Evolutionary conservation across 2,329 filamentous ascomycete species (phyloP).

Genomic region (Trichophyton schoenleinii): DNA sequence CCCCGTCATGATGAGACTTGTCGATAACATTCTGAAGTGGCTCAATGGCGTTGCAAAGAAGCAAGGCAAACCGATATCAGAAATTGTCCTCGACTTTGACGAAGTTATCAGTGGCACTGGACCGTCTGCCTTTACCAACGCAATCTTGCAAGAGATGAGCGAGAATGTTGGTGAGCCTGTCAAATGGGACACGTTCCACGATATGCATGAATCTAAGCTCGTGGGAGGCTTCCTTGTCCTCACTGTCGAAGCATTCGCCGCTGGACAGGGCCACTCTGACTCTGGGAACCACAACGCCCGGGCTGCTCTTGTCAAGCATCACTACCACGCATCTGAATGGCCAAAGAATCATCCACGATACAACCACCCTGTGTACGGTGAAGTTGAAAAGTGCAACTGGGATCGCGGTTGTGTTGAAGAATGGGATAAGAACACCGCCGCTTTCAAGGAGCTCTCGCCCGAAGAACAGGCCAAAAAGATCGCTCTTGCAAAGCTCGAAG

Average conservation of each 20-base stretch:
- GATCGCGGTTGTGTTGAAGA: constrained; percentile 48
- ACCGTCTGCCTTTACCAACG: constrained; percentile 55
- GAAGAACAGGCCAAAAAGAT: constrained; percentile 47
- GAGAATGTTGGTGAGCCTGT: constrained; percentile 34
- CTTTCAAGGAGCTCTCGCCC: constrained; percentile 45
- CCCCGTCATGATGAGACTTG: constrained; percentile 54
- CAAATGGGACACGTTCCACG: constrained; percentile 54
- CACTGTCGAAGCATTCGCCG: constrained; percentile 59
- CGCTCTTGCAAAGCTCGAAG: constrained; percentile 13
- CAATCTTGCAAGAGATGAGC: constrained; percentile 54
- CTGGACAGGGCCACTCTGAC: constrained; percentile 60
- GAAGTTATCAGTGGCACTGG: constrained; percentile 62
- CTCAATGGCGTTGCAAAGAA: constrained; percentile 46
- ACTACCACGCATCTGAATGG: constrained; percentile 64
- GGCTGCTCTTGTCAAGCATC: constrained; percentile 57
- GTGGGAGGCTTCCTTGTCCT: constrained; percentile 53
- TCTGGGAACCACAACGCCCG: constrained; percentile 57
- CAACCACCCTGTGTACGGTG: constrained; percentile 55
- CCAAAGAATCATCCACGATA: constrained; percentile 53
- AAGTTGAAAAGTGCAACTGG: constrained; percentile 62
- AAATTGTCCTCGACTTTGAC: constrained; percentile 57
- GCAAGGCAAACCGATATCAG: constrained; percentile 46
- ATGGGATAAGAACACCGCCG: constrained; percentile 54
- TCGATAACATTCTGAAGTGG: constrained; percentile 58
- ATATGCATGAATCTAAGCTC: constrained; percentile 52